Evolutionary conservation across 192 early-diverging fungal species (phyloP), one percentile per base, ranked within the genome.

Genomic region (Diversispora eburnea): DNA sequence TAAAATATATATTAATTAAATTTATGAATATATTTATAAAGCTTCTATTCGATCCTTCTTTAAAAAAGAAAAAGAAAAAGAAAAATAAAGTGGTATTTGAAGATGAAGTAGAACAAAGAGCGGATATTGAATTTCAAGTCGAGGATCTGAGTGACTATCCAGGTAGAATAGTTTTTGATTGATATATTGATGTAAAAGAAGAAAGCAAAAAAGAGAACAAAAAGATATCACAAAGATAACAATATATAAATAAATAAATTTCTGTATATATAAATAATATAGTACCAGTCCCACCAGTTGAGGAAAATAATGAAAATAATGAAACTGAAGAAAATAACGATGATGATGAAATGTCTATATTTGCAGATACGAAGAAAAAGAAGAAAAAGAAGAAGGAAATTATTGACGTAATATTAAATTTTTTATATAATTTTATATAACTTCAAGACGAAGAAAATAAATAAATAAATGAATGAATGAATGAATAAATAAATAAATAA

Each of bases 281-380:
- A 64, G 10, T 6, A 39, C 17, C 61, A 46, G 20, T 22, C 25
- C 25, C 25, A 33, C 25, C 2, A 33, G 25, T 33, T 33, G 25
- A 33, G 25, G 25, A 33, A 33, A 33, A 33, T 33, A 33, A n/a
- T 19, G 47, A 42, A n/a, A 41, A 0, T 22, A 58, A 25, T 57
- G 70, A 33, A 56, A 60, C 77, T 48, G 76, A 62, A 25, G 79
- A 73, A 48, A 57, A 57, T 33, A 80, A 76, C 42, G 88, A 85
- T 56, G 85, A 81, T 41, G 88, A 89, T 70, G 83, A 85, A 67
- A 80, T 83, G 57, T 83, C 86, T 59, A 87, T 90, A 82, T 92
- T 93, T 81, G 91, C 83, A 61, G 90, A 91, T 73, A 84, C 91
- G 83, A 95, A 95, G 77, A 94, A 94, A 87, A 93, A 94, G 78